These are phyloP conservation scores for Yarrowia porcina DNA, from an alignment of 805 yeast species.

Conservation along the genomic window DNA sequence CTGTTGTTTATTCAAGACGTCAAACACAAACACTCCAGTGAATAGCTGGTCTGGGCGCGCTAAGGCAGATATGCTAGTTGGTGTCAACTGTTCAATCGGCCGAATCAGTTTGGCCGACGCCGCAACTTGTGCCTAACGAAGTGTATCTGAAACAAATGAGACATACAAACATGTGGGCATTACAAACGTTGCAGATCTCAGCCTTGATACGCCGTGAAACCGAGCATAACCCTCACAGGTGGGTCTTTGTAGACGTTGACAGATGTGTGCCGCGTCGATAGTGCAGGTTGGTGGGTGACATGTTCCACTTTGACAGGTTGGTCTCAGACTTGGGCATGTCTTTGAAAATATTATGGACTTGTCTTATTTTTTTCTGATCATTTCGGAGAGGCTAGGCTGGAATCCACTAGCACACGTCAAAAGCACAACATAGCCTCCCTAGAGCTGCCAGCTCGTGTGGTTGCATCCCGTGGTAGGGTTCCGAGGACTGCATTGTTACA, in stretches of 20 bases:
- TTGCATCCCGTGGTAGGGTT: neutral
- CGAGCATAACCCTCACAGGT: neutral
- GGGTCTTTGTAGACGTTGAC: conserved; percentile 8
- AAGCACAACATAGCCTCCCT: neutral
- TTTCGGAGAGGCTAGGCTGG: neutral
- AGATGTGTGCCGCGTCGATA: conserved; percentile 16
- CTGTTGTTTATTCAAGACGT: neutral
- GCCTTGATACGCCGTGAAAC: neutral
- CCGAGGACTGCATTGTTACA: neutral
- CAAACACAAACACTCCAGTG: neutral
- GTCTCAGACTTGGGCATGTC: neutral
- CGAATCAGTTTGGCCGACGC: neutral
- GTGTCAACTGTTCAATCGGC: neutral
- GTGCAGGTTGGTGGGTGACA: conserved; percentile 14
- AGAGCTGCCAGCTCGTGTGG: conserved; percentile 16
- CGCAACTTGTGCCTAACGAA: neutral
- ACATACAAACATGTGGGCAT: neutral
- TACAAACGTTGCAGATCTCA: neutral
- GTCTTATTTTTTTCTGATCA: neutral
- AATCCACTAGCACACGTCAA: neutral
- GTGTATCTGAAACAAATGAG: neutral
- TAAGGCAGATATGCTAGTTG: neutral
- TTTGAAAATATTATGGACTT: neutral
- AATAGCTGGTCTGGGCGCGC: neutral
- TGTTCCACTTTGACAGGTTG: conserved; percentile 2